Evolutionary conservation across 2,329 filamentous ascomycete species (phyloP).

Genomic region (Fonsecaea pedrosoi): DNA sequence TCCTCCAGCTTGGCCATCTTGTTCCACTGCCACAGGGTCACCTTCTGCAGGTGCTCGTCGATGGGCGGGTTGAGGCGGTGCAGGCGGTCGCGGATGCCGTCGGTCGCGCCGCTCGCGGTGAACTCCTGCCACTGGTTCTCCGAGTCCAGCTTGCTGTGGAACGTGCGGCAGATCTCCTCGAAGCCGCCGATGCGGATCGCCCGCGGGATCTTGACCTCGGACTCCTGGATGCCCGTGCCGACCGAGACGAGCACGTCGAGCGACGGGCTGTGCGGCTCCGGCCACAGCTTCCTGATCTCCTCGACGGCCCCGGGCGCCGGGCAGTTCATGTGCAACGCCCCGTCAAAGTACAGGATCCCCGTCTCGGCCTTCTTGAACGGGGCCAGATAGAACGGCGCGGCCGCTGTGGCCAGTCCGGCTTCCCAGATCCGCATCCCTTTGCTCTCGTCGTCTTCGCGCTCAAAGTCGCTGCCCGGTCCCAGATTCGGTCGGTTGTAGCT

Average conservation of each 20-base stretch:
- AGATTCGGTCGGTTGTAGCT: slow-evolving; percentile 18
- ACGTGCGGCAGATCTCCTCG: slow-evolving; percentile 16
- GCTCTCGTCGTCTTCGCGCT: slow-evolving; percentile 19
- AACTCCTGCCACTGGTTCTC: slow-evolving; percentile 19
- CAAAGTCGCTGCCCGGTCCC: slow-evolving; percentile 4
- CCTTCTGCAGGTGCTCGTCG: slow-evolving; percentile 19
- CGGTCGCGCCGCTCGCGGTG: slow-evolving; percentile 7
- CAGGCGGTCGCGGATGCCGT: slow-evolving; percentile 12
- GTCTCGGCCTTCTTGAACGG: slow-evolving; percentile 17
- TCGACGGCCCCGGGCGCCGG: slow-evolving; percentile 13
- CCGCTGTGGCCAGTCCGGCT: slow-evolving; percentile 12
- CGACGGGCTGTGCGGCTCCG: slow-evolving; percentile 6
- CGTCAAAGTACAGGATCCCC: slow-evolving; percentile 13
- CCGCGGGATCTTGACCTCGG: slow-evolving; percentile 18
- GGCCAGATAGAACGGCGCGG: slow-evolving; percentile 15
- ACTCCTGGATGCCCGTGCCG: slow-evolving; percentile 20
- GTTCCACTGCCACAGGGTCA: slow-evolving; percentile 17
- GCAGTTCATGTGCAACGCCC: slow-evolving; percentile 19
- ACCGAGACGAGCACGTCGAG: slow-evolving; percentile 18
- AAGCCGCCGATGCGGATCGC: slow-evolving; percentile 21
- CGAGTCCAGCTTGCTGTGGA: slow-evolving; percentile 17
- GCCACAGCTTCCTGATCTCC: slow-evolving; percentile 19
- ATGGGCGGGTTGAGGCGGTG: slow-evolving; percentile 19
- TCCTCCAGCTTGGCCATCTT: slow-evolving; percentile 18
- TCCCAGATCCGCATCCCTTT: slow-evolving; percentile 21